These are phyloP conservation scores for Coemansia sp. DNA, from an alignment of 192 early-diverging fungal genomes.

Conservation along the genomic window DNA sequence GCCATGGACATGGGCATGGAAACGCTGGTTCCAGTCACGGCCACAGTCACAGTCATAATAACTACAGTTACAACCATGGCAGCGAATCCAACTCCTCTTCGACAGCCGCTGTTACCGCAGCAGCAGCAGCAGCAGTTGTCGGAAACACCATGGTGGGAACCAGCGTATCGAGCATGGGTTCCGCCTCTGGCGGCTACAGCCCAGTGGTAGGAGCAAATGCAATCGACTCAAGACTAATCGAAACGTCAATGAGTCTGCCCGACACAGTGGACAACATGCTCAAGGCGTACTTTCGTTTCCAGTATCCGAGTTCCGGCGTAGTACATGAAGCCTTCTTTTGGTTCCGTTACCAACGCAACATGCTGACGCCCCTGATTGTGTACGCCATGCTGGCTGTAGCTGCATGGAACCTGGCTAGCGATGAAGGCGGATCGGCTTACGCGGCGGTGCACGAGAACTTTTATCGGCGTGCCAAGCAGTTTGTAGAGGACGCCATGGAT, in stretches of 20 bases:
- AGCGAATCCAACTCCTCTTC: too few relatives aligned
- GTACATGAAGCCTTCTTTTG: conserved; percentile 50
- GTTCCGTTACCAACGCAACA: conserved; percentile 45
- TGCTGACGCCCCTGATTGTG: conserved; percentile 49
- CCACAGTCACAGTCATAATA: too few relatives aligned
- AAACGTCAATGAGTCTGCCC: conserved; percentile 32
- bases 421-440: conserved; percentile 27
- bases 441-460: conserved; percentile 37
- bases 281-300: conserved; percentile 48
- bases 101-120: too few relatives aligned
- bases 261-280: conserved; percentile 49
- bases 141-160: neutral
- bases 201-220: conserved; percentile 18
- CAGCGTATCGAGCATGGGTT: neutral
- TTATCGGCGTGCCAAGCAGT: conserved; percentile 40
- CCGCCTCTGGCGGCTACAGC: conserved; percentile 19
- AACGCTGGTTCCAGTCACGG: too few relatives aligned
- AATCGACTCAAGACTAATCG: conserved; percentile 34
- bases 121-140: conserved; percentile 3
- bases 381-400: conserved; percentile 50
- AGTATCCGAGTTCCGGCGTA: conserved; percentile 46
- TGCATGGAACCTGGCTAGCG: conserved; percentile 41
- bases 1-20: too few relatives aligned
- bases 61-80: too few relatives aligned
- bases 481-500: conserved; percentile 50